Conservation (phyloP, 441 rosid species). For the Gossypium davidsonii region DNA sequence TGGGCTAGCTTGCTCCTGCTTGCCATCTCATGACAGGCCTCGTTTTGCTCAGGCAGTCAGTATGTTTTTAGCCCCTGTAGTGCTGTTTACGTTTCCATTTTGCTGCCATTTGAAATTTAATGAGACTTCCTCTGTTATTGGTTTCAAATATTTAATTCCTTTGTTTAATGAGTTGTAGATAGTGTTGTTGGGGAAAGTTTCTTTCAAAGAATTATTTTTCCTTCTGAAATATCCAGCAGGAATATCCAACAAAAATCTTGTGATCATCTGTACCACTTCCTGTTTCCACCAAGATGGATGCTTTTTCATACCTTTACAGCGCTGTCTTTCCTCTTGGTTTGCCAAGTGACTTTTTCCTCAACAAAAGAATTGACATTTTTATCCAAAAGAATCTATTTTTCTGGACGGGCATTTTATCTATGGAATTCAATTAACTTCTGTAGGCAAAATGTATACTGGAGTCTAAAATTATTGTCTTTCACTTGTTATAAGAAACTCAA, state of each 20-base stretch:
- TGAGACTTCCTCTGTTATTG: not conserved
- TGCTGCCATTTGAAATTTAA: slow-evolving; percentile 5
- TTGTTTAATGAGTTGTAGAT: not conserved
- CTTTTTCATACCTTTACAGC: not conserved
- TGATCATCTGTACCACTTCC: not conserved
- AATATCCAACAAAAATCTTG: not conserved
- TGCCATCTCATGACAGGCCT: slow-evolving; percentile 73
- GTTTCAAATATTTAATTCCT: not conserved
- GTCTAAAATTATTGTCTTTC: not conserved
- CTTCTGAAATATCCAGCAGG: not conserved
- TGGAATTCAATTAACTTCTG: not conserved
- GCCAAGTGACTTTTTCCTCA: not conserved
- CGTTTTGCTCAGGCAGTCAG: slow-evolving; percentile 82
- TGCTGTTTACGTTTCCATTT: not conserved
- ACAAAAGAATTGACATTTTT: not conserved
- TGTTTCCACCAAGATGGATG: slow-evolving; percentile 1
- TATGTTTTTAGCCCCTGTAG: slow-evolving; percentile 34
- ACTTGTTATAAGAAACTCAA: not conserved
- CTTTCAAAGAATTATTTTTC: not conserved
- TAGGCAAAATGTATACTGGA: not conserved
- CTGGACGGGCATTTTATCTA: not conserved
- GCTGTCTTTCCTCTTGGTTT: not conserved
- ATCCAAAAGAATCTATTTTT: not conserved
- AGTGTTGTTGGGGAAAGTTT: not conserved
- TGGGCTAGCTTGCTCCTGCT: slow-evolving; percentile 64